Evolutionary conservation across 768 basidiomycete species (phyloP).

Genomic region (Pleurotus platypus): DNA sequence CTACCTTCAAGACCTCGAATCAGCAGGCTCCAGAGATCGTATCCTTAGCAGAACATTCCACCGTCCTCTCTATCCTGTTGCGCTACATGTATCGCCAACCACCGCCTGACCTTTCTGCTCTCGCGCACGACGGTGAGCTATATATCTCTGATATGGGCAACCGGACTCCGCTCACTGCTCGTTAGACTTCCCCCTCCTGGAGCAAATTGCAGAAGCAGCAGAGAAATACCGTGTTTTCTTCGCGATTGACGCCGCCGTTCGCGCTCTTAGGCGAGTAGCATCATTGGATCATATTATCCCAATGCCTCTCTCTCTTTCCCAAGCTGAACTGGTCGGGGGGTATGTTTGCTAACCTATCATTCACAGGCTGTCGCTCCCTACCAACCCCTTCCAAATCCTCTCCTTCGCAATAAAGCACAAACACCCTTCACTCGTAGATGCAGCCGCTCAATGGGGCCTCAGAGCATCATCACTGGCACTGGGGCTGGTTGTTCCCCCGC

Average conservation of each 20-base stretch:
- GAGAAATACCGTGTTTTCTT: constrained; percentile 21
- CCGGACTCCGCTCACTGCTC: no score
- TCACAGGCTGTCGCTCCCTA: neutral
- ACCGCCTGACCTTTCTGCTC: constrained; percentile 15
- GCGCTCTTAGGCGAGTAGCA: constrained; percentile 15
- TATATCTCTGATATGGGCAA: no score
- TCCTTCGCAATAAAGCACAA: constrained; percentile 12
- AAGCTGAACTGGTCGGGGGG: neutral
- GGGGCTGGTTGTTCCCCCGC: neutral
- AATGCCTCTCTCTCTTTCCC: neutral
- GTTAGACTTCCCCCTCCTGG: constrained; percentile 8
- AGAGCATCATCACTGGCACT: neutral
- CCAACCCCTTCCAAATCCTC: constrained; percentile 10
- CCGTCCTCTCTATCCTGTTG: constrained; percentile 14
- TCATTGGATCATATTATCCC: no score
- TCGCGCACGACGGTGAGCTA: neutral
- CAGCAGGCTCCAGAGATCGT: constrained; percentile 7
- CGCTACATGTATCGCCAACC: constrained; percentile 19
- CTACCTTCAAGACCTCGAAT: neutral
- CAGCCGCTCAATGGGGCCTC: constrained; percentile 4
- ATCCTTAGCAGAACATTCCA: constrained; percentile 10
- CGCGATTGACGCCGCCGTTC: constrained; percentile 14
- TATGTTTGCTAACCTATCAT: neutral
- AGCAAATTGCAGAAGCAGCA: constrained; percentile 17
- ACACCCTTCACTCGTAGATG: constrained; percentile 5